phyloP scores from a whole-genome alignment of 148 eudicot genomes.

The Silene latifolia region DNA sequence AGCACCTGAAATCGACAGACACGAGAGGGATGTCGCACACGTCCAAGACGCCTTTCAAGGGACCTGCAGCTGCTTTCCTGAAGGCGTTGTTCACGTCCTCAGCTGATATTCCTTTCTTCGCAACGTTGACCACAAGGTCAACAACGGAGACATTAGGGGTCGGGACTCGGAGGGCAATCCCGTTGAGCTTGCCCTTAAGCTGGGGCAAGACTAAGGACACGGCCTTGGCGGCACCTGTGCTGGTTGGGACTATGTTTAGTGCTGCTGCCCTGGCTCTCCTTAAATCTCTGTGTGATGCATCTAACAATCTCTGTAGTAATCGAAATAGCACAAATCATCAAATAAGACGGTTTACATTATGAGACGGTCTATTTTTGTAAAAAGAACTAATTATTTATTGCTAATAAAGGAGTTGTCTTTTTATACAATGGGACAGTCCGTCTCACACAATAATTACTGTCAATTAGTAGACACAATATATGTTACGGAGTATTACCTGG shows the following conservation, averaged over 20 bases:
- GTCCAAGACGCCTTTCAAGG: slow-evolving; percentile 72
- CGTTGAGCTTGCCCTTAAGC: slow-evolving; percentile 98
- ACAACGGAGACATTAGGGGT: slow-evolving; percentile 98
- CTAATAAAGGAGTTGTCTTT: too few relatives aligned
- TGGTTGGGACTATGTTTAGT: slow-evolving; percentile 95
- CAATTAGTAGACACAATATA: too few relatives aligned
- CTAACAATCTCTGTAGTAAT: slow-evolving; percentile 76
- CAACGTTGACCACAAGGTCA: slow-evolving; percentile 93
- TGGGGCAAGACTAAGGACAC: slow-evolving; percentile 95
- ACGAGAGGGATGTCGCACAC: slow-evolving; percentile 92
- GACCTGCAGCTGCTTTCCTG: slow-evolving; percentile 93
- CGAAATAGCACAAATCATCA: not conserved
- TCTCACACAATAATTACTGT: too few relatives aligned
- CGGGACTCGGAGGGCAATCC: slow-evolving; percentile 94
- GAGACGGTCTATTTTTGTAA: too few relatives aligned
- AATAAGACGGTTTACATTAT: too few relatives aligned
- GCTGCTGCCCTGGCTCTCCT: slow-evolving; percentile 99
- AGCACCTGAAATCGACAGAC: slow-evolving; percentile 89
- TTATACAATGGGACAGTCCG: too few relatives aligned
- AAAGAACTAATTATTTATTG: too few relatives aligned
- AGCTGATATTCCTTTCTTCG: slow-evolving; percentile 78
- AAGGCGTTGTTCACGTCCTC: slow-evolving; percentile 92
- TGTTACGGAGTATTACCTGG: slow-evolving; percentile 49
- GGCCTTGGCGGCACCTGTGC: slow-evolving; percentile 99
- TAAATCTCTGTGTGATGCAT: slow-evolving; percentile 97